These are phyloP conservation scores for Exophiala sideris DNA, from an alignment of 2,329 filamentous ascomycete species.

Conservation along the genomic window DNA sequence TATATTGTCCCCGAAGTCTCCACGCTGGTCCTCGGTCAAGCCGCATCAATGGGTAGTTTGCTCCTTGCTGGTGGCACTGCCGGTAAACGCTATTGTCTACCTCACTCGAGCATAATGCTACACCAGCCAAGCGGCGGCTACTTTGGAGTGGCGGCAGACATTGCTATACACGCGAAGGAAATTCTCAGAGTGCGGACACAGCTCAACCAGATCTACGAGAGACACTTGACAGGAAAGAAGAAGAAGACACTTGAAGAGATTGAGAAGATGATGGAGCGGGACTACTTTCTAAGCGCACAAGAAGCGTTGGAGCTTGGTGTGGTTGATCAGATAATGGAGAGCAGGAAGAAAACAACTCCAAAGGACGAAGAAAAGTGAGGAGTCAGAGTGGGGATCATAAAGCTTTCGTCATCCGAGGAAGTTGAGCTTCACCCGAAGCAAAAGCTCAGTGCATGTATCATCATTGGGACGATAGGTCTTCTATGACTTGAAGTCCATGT, in stretches of 20 bases:
- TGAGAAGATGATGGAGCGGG: conserved; percentile 92
- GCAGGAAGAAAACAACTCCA: conserved; percentile 36
- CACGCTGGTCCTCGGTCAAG: conserved; percentile 91
- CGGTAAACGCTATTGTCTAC: conserved; percentile 81
- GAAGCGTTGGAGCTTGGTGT: conserved; percentile 89
- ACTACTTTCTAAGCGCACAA: conserved; percentile 86
- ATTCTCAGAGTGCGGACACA: conserved; percentile 82
- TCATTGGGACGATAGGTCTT: no score
- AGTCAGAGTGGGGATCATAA: no score
- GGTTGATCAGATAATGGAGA: conserved; percentile 79
- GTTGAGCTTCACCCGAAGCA: no score
- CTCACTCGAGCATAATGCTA: conserved; percentile 92
- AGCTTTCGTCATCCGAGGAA: no score
- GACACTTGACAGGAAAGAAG: conserved; percentile 66
- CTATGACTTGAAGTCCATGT: no score
- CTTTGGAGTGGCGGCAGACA: conserved; percentile 68
- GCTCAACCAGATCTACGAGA: conserved; percentile 84
- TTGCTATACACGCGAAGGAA: conserved; percentile 95
- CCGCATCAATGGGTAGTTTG: conserved; percentile 90
- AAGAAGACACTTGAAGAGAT: conserved; percentile 60
- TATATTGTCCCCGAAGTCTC: conserved; percentile 92
- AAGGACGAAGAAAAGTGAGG: conserved; percentile 8
- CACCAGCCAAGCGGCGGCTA: conserved; percentile 86
- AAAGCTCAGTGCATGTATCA: no score
- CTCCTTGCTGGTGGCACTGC: conserved; percentile 80